Base-by-base conservation (phyloP, 1,139 yeast genomes). In the Blastobotrys buckinghamii region DNA sequence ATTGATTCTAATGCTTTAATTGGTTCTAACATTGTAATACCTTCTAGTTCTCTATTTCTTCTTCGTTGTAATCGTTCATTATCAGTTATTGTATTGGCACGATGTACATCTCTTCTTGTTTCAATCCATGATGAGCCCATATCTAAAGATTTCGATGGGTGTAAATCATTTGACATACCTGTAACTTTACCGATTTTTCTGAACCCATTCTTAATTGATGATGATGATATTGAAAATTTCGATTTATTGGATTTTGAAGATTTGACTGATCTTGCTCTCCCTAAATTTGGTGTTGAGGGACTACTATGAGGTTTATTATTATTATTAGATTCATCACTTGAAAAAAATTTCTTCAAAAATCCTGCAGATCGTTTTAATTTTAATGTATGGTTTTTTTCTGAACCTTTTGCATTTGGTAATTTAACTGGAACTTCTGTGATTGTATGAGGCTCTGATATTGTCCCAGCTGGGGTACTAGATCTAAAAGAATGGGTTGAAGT, bases 81-180 rank as follows among this genome's bases (percentile, higher is more conserved):
- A 4, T 81, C 72, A 1, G 86, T 78, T 42, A 89, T 69, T 0
- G 96, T 79, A 56, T 83, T 84, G 59, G 90, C 81, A 57, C 97
- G 75, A 61, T 84, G 81, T 47, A 90, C 69, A 50, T 84, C 90
- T 7, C 77, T 69, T 47, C 76, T 75, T 13, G 71, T 71, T 38
- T 76, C 76, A 36, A 77, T 70, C 81, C 81, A 78, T 12, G 45
- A 42, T 26, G 55, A 48, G 4, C 47, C 47, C 4, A 44, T 15
- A 16, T 44, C 47, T 13, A 29, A 17, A 15, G 38, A 29, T 32
- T 44, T 44, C 16, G 47, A 20, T 8, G 42, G 38, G n/a, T 38
- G 27, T 22, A 44, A 16, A 15, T 44, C 47, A 34, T 20, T 35
- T 29, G 48, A 16, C n/a, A 43, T 30, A 16, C 40, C 42, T 35